phyloP scores from a whole-genome alignment of 2,329 filamentous ascomycete genomes.

The Thielaviopsis ethacetica region DNA sequence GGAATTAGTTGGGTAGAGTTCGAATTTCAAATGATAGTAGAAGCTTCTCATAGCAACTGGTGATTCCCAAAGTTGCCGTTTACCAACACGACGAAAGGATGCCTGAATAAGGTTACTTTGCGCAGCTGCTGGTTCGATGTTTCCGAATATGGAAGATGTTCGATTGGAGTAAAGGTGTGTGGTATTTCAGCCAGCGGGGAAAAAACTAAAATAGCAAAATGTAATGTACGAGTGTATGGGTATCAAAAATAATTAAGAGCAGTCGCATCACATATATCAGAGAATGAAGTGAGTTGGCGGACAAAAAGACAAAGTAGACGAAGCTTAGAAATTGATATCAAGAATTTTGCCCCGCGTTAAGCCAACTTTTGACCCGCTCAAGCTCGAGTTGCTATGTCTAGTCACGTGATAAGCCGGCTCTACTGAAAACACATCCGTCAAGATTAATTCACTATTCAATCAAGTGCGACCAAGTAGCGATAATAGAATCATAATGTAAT shows the following conservation, averaged over 20 bases:
- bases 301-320: too few relatives aligned
- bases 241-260: background rate
- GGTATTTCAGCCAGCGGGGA: background rate
- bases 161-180: background rate
- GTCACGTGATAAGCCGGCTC: too few relatives aligned
- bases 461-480: too few relatives aligned
- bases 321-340: too few relatives aligned
- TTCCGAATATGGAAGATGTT: background rate
- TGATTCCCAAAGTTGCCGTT: too few relatives aligned
- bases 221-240: background rate
- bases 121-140: background rate
- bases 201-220: background rate
- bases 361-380: too few relatives aligned
- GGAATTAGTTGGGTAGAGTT: slow-evolving; percentile 38
- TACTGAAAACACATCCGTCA: too few relatives aligned
- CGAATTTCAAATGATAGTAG: slow-evolving; percentile 45
- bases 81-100: background rate
- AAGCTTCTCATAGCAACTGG: background rate
- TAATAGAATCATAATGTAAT: too few relatives aligned
- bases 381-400: too few relatives aligned
- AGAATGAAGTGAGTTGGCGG: too few relatives aligned
- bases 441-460: too few relatives aligned
- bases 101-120: background rate
- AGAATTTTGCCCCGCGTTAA: too few relatives aligned
- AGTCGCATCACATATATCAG: slow-evolving; percentile 19